phyloP scores from a whole-genome alignment of 768 basidiomycete genomes.

The Lactifluus rugatus region DNA sequence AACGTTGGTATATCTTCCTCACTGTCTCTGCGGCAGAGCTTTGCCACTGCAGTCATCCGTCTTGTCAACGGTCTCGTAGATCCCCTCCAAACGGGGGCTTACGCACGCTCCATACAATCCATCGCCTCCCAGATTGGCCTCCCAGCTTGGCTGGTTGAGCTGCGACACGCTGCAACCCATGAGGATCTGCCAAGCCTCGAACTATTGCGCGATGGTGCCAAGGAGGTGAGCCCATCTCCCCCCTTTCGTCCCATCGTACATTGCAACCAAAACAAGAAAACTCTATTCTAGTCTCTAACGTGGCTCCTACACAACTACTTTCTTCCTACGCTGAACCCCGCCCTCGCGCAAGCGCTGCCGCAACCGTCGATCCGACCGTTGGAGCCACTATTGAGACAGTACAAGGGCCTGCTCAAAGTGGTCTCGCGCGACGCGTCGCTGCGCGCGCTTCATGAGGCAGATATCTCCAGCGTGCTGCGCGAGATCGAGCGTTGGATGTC shows the following conservation, averaged over 20 bases:
- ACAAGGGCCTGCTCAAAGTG: conserved; percentile 59
- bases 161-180: conserved; percentile 92
- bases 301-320: conserved; percentile 87
- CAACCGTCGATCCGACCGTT: conserved; percentile 42
- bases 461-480: conserved; percentile 41
- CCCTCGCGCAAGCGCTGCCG: conserved; percentile 24
- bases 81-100: conserved; percentile 80
- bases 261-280: too few relatives aligned
- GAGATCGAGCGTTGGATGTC: conserved; percentile 73
- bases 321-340: conserved; percentile 58
- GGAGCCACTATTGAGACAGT: conserved; percentile 57
- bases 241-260: neutral
- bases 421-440: conserved; percentile 58
- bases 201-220: conserved; percentile 64
- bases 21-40: conserved; percentile 61
- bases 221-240: conserved; percentile 40
- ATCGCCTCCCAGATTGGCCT: conserved; percentile 82
- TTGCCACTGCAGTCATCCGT: conserved; percentile 72
- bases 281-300: conserved; percentile 49
- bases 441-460: conserved; percentile 38
- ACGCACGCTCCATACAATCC: conserved; percentile 82
- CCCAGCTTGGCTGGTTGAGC: conserved; percentile 82
- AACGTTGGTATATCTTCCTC: conserved; percentile 25
- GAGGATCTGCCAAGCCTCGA: conserved; percentile 85
- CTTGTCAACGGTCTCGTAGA: conserved; percentile 95